Percentiles rank a stretch among this genome's conserved stretches.
These are phyloP conservation scores for Xylaria multiplex DNA, from an alignment of 2,329 filamentous ascomycete species.

Conservation along the genomic window DNA sequence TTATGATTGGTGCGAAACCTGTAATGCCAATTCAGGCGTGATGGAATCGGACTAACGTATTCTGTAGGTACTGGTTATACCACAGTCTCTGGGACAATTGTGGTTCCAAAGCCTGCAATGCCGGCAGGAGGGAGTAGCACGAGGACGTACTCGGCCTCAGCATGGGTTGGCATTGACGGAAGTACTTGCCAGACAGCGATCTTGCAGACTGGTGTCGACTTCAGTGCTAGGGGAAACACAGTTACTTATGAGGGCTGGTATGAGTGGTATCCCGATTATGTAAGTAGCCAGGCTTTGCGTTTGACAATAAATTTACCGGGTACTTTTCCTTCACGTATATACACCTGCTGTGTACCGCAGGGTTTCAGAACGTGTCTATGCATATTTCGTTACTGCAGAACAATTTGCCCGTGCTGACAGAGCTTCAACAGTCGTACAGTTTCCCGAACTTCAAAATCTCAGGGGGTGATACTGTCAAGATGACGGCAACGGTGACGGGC, in stretches of 20 bases:
- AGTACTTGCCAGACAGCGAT: conserved; percentile 65
- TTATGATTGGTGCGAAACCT: conserved; percentile 55
- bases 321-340: background rate
- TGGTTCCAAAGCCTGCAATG: conserved; percentile 58
- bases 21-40: background rate
- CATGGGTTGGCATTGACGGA: conserved; percentile 70
- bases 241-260: conserved; percentile 65
- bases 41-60: conserved; percentile 14
- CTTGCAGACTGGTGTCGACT: conserved; percentile 67
- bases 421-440: conserved; percentile 52
- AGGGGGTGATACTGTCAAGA: conserved; percentile 45
- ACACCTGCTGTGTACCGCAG: background rate
- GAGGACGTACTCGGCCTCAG: conserved; percentile 34
- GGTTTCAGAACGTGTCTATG: background rate
- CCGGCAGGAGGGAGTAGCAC: conserved; percentile 40
- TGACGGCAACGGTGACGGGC: conserved; percentile 40
- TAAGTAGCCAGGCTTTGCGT: conserved; percentile 19
- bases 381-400: background rate
- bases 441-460: conserved; percentile 58
- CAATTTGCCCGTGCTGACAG: background rate
- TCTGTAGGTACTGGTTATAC: conserved; percentile 55
- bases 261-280: conserved; percentile 68
- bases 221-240: conserved; percentile 54
- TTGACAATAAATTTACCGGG: background rate
- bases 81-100: conserved; percentile 62